Evolutionary conservation across 148 eudicot species (phyloP).

Genomic region (Polygonum maritimum): DNA sequence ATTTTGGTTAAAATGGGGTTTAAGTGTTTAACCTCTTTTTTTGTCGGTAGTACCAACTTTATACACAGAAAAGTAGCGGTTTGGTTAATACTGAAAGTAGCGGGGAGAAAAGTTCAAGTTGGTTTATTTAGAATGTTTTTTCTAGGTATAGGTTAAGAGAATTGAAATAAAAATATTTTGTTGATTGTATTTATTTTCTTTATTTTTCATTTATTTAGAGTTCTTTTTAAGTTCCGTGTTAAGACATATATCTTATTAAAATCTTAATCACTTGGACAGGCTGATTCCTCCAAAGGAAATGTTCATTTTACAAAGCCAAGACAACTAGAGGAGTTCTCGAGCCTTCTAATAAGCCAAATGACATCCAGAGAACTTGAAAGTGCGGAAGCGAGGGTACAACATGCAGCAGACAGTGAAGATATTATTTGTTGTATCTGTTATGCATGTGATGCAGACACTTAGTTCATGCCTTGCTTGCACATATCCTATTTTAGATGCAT

Average conservation of each 20-base stretch:
- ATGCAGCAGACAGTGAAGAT: slow-evolving; percentile 48
- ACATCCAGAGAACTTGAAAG: slow-evolving; percentile 32
- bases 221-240: background rate
- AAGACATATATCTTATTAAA: background rate
- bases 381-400: slow-evolving; percentile 15
- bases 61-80: too few species aligned
- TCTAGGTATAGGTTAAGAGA: too few species aligned
- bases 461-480: slow-evolving; percentile 72
- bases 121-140: too few species aligned
- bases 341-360: slow-evolving; percentile 39
- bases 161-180: too few species aligned
- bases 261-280: slow-evolving; percentile 37
- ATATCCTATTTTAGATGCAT: slow-evolving; percentile 77
- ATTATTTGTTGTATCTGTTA: slow-evolving; percentile 74
- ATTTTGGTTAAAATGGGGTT: too few species aligned
- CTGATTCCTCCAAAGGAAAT: slow-evolving; percentile 49
- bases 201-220: too few species aligned
- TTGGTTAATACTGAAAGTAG: too few species aligned
- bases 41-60: too few species aligned
- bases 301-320: slow-evolving; percentile 39
- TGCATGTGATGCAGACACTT: slow-evolving; percentile 42
- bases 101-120: too few species aligned
- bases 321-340: slow-evolving; percentile 61
- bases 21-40: background rate
- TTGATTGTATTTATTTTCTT: too few species aligned